Base-by-base conservation (phyloP, 805 yeast species). In the Kuraishia capsulata region DNA sequence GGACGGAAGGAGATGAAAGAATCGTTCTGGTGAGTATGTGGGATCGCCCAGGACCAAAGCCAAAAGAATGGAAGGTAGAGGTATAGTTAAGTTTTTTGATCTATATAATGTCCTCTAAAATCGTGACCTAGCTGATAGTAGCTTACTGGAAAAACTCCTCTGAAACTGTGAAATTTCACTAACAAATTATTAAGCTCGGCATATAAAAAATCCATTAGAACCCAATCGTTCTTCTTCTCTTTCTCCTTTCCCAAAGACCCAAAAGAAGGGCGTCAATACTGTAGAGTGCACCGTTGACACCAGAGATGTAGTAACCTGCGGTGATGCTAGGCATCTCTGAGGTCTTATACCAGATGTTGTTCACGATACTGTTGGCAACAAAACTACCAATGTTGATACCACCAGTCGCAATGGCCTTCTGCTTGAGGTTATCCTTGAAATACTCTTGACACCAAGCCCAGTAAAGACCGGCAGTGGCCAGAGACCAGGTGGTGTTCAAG, bases 21-120 rank as follows among this genome's bases (percentile, higher is more conserved):
- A 39, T 35, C n/a, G 46, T 61, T n/a, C 32, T 58, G 19, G 63
- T 56, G 13, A 57, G 62, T 39, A 57, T 59, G 62, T 61, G 65
- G 64, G 64, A 59, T 36, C 39, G 36, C 5, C 39, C 38, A 9
- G 34, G 26, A 23, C 26, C 26, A 8, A 23, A 23, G 26, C 26
- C 26, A 8, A 23, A 23, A 11, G 26, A 23, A 23, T 23, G 11
- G 8, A 23, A 8, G 11, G 26, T 23, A n/a, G n/a, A n/a, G n/a
- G n/a, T n/a, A n/a, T n/a, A n/a, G n/a, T n/a, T n/a, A n/a, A n/a
- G n/a, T n/a, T n/a, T n/a, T n/a, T n/a, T n/a, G n/a, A n/a, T n/a
- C n/a, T n/a, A n/a, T n/a, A n/a, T n/a, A n/a, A n/a, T n/a, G n/a
- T n/a, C n/a, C n/a, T n/a, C n/a, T n/a, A n/a, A n/a, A n/a, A n/a